Base-by-base conservation (phyloP, 805 yeast genomes). In the Nakazawaea anatomiae region DNA sequence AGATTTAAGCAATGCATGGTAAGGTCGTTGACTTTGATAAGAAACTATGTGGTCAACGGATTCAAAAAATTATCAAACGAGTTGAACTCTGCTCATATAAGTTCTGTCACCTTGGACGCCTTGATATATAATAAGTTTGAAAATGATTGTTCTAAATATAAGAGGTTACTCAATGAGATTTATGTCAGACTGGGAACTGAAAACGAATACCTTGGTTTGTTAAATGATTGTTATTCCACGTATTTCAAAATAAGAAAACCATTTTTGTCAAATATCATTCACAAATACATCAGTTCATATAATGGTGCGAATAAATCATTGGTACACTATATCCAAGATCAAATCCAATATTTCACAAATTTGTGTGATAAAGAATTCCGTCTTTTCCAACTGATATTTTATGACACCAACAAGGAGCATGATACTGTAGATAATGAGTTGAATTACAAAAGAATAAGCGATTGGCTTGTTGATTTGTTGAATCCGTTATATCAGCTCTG, bases 1-100 rank as follows among this genome's bases (percentile, higher is more conserved):
- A 77, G 91, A 52, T 89, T 88, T 68, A 80, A 87, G 54, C 95
- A 88, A 58, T 88, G 96, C 60, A 74, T 89, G 76, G 82, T 91
- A 1, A 76, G 96, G 52, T 84, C 95, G 1, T 73, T 89, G 44
- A 82, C 94, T 0, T 70, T 92, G 53, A 79, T 89, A 12, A 77
- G 85, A 55, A 87, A 84, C 59, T 89, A 83, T 61, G 66, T 87
- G 50, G 72, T 72, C 8, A 64, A 64, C n/a, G 74, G 72, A 35
- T 62, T 79, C 41, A 71, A 67, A 29, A 40, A 49, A 63, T 57
- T 14, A 52, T 72, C 30, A 68, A 68, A 42, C 31, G 53, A 51
- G 55, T 60, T 14, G 57, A 39, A 46, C 38, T 14, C 40, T 11
- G 18, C 47, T 6, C 52, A 49, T 44, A 42, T 49, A n/a, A 64